Base-by-base conservation (phyloP, 495 filamentous ascomycete species). In the Hypomontagnella submonticulosa region DNA sequence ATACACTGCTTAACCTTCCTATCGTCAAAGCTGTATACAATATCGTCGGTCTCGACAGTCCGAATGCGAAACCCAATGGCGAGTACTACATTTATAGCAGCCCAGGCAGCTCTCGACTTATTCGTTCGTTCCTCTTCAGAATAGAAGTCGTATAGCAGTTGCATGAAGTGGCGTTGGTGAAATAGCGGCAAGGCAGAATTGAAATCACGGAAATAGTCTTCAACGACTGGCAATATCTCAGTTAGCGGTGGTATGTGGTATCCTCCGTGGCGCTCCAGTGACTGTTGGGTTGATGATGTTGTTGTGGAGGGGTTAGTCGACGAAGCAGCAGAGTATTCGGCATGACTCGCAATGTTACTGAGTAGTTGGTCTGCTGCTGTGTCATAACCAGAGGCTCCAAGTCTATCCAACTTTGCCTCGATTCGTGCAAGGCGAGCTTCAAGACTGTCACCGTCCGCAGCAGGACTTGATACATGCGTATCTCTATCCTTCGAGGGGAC, bases 101-200 rank as follows among this genome's bases (percentile, higher is more conserved):
- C 73, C 66, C 66, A 71, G 1, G 41, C 56, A 1, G 71, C 71
- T 19, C 51, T 60, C 3, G 46, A 55, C n/a, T 53, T 63, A 41
- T 69, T 61, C 6, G 23, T 43, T 2, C 34, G 34, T 8, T 67
- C 65, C 1, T 36, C 27, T 9, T 53, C 42, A 23, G 63, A 63
- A 57, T 73, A 75, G 38, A 69, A 75, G 0, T 71, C 64, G 11
- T 64, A 53, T 9, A 73, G 19, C 65, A 73, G 61, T 27, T 61
- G 49, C 61, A 64, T 72, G 27, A 76, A 74, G 0, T 60, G 46
- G 0, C 46, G 36, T 44, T 76, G 71, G 46, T 65, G 44, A 38
- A 76, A 74, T 16, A 76, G 41, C 13, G 73, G 73, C n/a, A 76
- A 61, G 13, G 63, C 61, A n/a, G 60, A 42, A 64, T 76, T 76